phyloP scores from a whole-genome alignment of 345 rosid genomes.

The Gossypium rotundifolium region DNA sequence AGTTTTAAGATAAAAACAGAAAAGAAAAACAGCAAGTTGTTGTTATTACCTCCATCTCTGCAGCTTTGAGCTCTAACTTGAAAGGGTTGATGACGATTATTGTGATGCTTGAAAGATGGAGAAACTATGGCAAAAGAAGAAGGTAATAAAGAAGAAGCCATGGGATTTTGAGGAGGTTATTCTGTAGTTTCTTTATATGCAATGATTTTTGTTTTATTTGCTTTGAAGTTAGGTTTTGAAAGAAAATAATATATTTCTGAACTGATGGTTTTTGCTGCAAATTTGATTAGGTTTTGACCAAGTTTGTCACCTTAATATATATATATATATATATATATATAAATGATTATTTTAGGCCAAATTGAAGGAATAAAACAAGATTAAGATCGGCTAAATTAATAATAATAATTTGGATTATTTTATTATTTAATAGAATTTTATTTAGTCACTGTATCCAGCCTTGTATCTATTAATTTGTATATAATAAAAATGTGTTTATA shows the following conservation, averaged over 20 bases:
- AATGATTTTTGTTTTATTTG: neutral
- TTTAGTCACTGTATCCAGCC: too few relatives aligned
- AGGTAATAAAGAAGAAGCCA: slow-evolving; percentile 11
- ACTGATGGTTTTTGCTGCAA: too few relatives aligned
- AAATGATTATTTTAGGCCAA: neutral
- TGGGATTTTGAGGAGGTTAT: neutral
- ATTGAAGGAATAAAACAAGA: neutral
- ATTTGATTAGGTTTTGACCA: neutral
- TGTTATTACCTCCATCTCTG: slow-evolving; percentile 32
- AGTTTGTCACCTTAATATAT: neutral
- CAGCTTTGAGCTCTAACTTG: slow-evolving; percentile 26
- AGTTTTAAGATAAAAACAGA: too few relatives aligned
- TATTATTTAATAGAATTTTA: too few relatives aligned
- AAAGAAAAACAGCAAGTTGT: too few relatives aligned
- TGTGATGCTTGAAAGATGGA: neutral
- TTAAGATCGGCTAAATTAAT: neutral
- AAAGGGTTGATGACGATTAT: slow-evolving; percentile 8
- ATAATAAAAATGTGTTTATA: too few relatives aligned
- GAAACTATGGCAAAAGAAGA: neutral
- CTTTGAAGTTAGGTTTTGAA: neutral
- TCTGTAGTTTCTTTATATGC: neutral
- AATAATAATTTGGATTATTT: too few relatives aligned
- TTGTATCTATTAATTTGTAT: too few relatives aligned
- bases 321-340: too few relatives aligned
- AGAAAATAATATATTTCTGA: neutral